phyloP scores from a whole-genome alignment of 768 basidiomycete genomes.

The Leccinum subtestaceum region DNA sequence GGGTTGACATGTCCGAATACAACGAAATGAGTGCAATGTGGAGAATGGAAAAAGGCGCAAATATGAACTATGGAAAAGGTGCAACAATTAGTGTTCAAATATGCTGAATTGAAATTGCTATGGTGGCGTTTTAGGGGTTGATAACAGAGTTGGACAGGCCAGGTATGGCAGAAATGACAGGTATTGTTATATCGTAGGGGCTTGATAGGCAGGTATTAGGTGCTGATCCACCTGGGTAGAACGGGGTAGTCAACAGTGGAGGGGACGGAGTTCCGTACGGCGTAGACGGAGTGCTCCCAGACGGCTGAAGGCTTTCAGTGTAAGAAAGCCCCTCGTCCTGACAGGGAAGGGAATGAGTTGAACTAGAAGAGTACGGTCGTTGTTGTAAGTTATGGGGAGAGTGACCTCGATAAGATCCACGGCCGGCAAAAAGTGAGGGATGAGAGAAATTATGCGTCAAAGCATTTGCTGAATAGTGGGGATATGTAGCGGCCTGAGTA shows the following conservation, averaged over 20 bases:
- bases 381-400: slow-evolving; percentile 8
- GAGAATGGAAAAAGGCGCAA: slow-evolving; percentile 2
- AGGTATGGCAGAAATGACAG: slow-evolving; percentile 16
- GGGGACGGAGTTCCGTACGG: slow-evolving; percentile 23
- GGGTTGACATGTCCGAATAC: slow-evolving; percentile 12
- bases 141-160: slow-evolving; percentile 15
- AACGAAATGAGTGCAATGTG: slow-evolving; percentile 11
- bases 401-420: slow-evolving; percentile 8
- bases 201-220: slow-evolving; percentile 5
- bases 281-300: slow-evolving; percentile 4
- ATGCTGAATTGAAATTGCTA: slow-evolving; percentile 6
- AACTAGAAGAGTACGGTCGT: slow-evolving; percentile 22
- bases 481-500: slow-evolving; percentile 17
- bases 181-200: slow-evolving; percentile 8
- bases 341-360: slow-evolving; percentile 17
- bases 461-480: slow-evolving; percentile 12
- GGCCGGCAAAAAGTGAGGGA: slow-evolving; percentile 10
- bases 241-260: slow-evolving; percentile 30
- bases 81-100: slow-evolving; percentile 2
- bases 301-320: slow-evolving; percentile 9
- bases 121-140: slow-evolving; percentile 7
- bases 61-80: slow-evolving; percentile 25
- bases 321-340: slow-evolving; percentile 13
- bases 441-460: slow-evolving; percentile 12
- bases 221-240: slow-evolving; percentile 25